Base-by-base conservation (phyloP, 441 rosid species). In the Gossypium aridum region DNA sequence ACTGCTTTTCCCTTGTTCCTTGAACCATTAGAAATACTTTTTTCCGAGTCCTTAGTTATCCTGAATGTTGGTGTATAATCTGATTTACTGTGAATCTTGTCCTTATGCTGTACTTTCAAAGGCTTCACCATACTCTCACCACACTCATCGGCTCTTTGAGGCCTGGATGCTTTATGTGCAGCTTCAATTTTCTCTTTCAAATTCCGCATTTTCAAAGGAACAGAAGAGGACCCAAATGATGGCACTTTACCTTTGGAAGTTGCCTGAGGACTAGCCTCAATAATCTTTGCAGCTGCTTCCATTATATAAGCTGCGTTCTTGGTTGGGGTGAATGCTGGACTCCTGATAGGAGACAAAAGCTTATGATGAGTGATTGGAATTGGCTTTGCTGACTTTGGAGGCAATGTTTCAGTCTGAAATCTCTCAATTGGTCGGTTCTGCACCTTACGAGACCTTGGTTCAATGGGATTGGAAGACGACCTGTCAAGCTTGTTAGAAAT, bases 201-300 rank as follows among this genome's bases (percentile, higher is more conserved):
- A 80, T 89, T 92, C 82, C 69, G 84, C 62, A 90, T 86, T 76
- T 87, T 91, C 83, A 92, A 70, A 45, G 97, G 98, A 83, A 84
- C 86, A 16, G 98, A 86, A 59, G 91, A 71, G 49, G 90, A 81
- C 22, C 81, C 83, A 49, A 80, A 77, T 2, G 83, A 81, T 31
- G 87, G 66, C 68, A 81, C 54, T 70, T 78, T 86, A 61, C 75
- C 20, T 62, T 73, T 88, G 20, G 80, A 76, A 79, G 67, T 70
- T 76, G 73, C 73, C 74, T 77, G 81, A 20, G 97, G 89, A 79
- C 87, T 89, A 14, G 88, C 84, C 25, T 88, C 93, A 14, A 92
- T 91, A 75, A 96, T 91, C 83, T 83, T 93, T 14, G 93, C 85
- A 77, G 97, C 91, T 26, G 92, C 88, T 87, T 92, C 97, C 85